A percentile compares a stretch with the other conserved stretches of the same genome.
phyloP scores from a whole-genome alignment of 2,329 filamentous ascomycete species.

The Xylaria polymorpha region DNA sequence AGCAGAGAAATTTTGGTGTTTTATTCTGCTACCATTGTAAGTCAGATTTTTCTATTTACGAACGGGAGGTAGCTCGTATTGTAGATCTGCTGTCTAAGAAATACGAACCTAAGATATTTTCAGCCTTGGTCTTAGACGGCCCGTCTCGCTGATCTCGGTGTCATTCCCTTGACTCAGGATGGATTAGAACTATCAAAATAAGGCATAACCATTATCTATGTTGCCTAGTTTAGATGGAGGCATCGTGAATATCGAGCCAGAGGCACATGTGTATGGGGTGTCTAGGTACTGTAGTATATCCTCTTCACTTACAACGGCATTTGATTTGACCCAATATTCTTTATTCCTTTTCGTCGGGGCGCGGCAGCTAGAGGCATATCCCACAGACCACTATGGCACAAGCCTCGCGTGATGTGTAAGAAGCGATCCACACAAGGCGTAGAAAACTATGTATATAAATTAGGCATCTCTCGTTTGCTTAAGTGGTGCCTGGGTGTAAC shows the following conservation, averaged over 20 bases:
- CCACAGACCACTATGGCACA: too few relatives aligned
- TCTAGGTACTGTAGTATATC: too few relatives aligned
- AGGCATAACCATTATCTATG: not conserved
- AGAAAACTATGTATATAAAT: not conserved
- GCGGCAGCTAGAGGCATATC: not conserved
- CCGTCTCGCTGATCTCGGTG: not conserved
- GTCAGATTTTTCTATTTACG: not conserved
- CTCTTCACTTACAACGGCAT: not conserved
- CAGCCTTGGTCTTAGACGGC: not conserved
- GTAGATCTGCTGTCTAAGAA: not conserved
- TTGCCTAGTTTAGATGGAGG: not conserved
- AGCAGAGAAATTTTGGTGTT: not conserved
- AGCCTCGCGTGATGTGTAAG: not conserved
- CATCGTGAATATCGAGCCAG: not conserved
- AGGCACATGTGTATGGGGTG: not conserved
- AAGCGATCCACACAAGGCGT: not conserved
- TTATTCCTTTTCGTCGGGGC: not conserved
- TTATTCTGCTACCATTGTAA: not conserved
- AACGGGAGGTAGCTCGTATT: not conserved
- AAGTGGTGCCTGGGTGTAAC: not conserved
- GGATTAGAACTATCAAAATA: not conserved
- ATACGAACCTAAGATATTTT: not conserved
- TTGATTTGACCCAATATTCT: too few relatives aligned
- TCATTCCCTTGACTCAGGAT: not conserved
- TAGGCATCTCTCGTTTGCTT: not conserved